phyloP scores from a whole-genome alignment of 768 basidiomycete species.

The Suillus americanus region DNA sequence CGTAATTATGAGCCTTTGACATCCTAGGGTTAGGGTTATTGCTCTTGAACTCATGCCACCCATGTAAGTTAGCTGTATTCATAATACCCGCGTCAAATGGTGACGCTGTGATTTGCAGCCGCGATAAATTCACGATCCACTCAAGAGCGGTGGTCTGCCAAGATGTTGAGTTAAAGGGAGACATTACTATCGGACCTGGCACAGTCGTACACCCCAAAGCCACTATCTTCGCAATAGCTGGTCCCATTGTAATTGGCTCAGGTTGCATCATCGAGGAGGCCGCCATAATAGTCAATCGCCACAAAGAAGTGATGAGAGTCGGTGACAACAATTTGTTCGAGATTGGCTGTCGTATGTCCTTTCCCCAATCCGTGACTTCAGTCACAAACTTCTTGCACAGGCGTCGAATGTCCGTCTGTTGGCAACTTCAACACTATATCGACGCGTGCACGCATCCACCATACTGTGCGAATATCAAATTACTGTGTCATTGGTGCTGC shows the following conservation, averaged over 20 bases:
- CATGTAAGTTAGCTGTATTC: conserved; percentile 21
- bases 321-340: conserved; percentile 95
- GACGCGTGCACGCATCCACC: conserved; percentile 79
- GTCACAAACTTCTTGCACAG: conserved; percentile 37
- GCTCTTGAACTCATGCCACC: conserved; percentile 25
- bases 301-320: conserved; percentile 86
- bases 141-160: conserved; percentile 90
- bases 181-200: conserved; percentile 91
- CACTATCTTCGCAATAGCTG: conserved; percentile 87
- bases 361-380: not conserved
- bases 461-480: conserved; percentile 75
- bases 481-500: conserved; percentile 84
- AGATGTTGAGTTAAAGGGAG: conserved; percentile 92
- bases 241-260: conserved; percentile 86
- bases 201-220: conserved; percentile 93
- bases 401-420: conserved; percentile 82
- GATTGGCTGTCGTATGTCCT: conserved; percentile 81
- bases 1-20: not conserved
- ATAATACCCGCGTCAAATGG: not conserved
- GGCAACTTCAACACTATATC: conserved; percentile 87
- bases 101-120: conserved; percentile 43
- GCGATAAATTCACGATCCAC: conserved; percentile 88
- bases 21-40: conserved; percentile 9
- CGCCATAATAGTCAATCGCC: conserved; percentile 89
- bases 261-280: conserved; percentile 92